phyloP scores from a whole-genome alignment of 352 stramenopile species.

The Vaucheria bursata region DNA sequence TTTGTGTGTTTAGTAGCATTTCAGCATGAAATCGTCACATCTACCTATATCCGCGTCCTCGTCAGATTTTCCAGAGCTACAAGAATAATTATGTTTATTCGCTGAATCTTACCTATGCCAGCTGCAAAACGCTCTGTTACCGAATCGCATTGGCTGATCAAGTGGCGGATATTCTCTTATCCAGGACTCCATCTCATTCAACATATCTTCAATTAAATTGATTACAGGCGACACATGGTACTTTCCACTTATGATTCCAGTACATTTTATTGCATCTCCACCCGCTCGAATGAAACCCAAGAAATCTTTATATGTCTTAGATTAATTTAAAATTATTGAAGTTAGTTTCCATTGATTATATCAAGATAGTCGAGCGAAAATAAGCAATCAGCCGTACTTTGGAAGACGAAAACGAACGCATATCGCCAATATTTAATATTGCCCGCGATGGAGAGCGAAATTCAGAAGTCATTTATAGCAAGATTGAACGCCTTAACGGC shows the following conservation, averaged over 20 bases:
- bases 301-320: slow-evolving; percentile 5
- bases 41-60: no score
- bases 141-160: slow-evolving; percentile 83
- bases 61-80: no score
- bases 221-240: background rate
- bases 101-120: slow-evolving; percentile 60
- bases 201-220: slow-evolving; percentile 37
- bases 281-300: background rate
- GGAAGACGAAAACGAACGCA: no score
- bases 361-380: no score
- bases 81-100: no score
- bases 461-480: no score
- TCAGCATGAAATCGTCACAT: background rate
- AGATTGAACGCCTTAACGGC: no score
- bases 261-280: background rate
- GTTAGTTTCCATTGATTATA: no score
- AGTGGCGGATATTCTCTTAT: slow-evolving; percentile 80
- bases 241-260: background rate
- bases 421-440: no score
- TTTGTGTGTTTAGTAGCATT: background rate
- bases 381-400: no score
- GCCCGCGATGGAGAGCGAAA: no score
- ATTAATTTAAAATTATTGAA: no score
- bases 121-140: slow-evolving; percentile 82
- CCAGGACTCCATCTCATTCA: slow-evolving; percentile 62